phyloP scores from a whole-genome alignment of 2,329 filamentous ascomycete genomes.

The Paracorniculantispora psalliotae region DNA sequence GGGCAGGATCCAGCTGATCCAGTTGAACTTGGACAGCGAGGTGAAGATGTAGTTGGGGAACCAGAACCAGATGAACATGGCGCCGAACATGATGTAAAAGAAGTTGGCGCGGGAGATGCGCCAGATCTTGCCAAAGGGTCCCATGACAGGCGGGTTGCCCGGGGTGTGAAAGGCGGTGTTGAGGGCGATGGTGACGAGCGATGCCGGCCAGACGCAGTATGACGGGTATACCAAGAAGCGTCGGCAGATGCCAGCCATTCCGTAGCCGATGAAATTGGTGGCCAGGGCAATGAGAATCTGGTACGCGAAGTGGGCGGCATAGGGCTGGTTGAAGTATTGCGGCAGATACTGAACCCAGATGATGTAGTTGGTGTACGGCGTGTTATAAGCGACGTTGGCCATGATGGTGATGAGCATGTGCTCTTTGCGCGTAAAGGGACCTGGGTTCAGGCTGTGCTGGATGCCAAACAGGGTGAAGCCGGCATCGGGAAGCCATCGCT shows the following conservation, averaged over 20 bases:
- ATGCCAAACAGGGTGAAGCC: slow-evolving; percentile 37
- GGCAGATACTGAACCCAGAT: slow-evolving; percentile 40
- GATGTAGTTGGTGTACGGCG: slow-evolving; percentile 44
- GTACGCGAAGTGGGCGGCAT: slow-evolving; percentile 38
- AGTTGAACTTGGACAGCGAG: slow-evolving; percentile 45
- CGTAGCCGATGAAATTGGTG: slow-evolving; percentile 48
- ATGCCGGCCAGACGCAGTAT: slow-evolving; percentile 48
- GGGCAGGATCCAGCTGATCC: slow-evolving; percentile 52
- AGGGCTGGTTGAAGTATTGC: slow-evolving; percentile 38
- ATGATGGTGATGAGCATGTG: slow-evolving; percentile 55
- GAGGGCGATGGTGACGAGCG: slow-evolving; percentile 43
- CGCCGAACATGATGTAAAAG: slow-evolving; percentile 37
- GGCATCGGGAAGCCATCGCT: slow-evolving; percentile 40
- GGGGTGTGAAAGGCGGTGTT: slow-evolving; percentile 40
- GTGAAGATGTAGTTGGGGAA: slow-evolving; percentile 46
- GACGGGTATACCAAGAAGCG: slow-evolving; percentile 49
- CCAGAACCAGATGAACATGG: slow-evolving; percentile 51
- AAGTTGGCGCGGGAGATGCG: slow-evolving; percentile 40
- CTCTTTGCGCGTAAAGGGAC: slow-evolving; percentile 53
- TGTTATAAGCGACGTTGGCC: slow-evolving; percentile 46
- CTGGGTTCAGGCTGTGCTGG: slow-evolving; percentile 45
- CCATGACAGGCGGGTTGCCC: slow-evolving; percentile 12
- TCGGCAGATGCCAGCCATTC: slow-evolving; percentile 45
- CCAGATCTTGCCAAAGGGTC: slow-evolving; percentile 30
- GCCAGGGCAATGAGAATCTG: slow-evolving; percentile 33